These are phyloP conservation scores for Euphorbia lathyris DNA, from an alignment of 345 rosid species.

Conservation along the genomic window DNA sequence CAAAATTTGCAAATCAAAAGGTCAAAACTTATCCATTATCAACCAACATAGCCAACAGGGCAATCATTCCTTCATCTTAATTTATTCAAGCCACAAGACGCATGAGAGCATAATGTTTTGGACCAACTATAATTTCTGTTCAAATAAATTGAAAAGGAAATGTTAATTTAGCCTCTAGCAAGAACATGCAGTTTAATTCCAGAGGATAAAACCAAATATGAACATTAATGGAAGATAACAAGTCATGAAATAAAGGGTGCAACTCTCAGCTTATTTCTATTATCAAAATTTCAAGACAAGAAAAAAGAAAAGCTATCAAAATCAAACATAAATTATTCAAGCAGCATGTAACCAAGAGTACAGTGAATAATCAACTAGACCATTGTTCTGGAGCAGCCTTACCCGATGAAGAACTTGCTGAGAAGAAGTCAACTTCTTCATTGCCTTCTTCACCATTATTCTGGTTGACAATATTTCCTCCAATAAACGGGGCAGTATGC, in stretches of 20 bases:
- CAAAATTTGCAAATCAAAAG: slow-evolving; percentile 13
- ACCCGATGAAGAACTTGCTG: slow-evolving; percentile 85
- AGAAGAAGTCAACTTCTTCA: slow-evolving; percentile 80
- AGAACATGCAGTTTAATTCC: not conserved
- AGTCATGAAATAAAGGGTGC: not conserved
- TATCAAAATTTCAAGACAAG: not conserved
- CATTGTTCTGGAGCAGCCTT: slow-evolving; percentile 23
- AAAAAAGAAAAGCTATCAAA: not conserved
- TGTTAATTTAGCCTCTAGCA: not conserved
- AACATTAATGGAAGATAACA: not conserved
- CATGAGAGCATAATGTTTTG: not conserved
- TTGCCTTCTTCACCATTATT: slow-evolving; percentile 88
- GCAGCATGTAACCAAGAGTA: slow-evolving; percentile 3
- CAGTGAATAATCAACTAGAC: not conserved
- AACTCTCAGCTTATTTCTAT: not conserved
- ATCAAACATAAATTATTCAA: not conserved
- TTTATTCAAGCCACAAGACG: not conserved
- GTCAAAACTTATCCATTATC: not conserved
- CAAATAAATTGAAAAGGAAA: not conserved
- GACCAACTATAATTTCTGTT: not conserved
- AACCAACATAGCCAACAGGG: not conserved
- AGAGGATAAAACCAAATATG: not conserved
- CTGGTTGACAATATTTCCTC: slow-evolving; percentile 95
- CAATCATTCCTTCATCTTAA: slow-evolving; percentile 3
- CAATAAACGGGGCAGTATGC: slow-evolving; percentile 76